Evolutionary conservation across 2,329 filamentous ascomycete genomes (phyloP), one percentile per base, ranked within the genome.

Genomic region (Aspergillus sp.): DNA sequence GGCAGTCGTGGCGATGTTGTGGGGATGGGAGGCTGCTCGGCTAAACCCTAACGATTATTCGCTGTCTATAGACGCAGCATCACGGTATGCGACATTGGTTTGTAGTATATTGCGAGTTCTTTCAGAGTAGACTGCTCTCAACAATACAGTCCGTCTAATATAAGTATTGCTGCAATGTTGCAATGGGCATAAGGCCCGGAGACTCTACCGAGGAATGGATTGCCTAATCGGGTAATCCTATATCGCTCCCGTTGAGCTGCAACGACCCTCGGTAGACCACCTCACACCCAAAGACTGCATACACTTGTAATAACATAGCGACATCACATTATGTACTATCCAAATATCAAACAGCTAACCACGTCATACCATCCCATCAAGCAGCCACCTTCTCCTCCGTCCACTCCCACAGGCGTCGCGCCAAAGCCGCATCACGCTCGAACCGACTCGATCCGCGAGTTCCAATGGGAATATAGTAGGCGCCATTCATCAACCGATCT

Each of bases 401-500:
- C 75, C 74, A 78, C 34, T 76, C 72, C 75, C 75, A 77, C 25
- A 77, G 60, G 49, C 54, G 61, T 44, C 57, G 61, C 1, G 64
- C 71, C 49, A 74, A 56, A 11, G 66, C 64, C 4, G 53, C 56
- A 58, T 76, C 66, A 9, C 59, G 59, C 2, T 67, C 64, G 51
- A 67, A 67, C 41, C 53, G 42, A 17, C 62, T 61, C 36, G 59
- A 62, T n/a, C 65, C 64, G 29, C 56, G 59, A 38, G 63, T 54
- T 7, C 71, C 75, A 52, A 76, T 64, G 1, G 75, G 72, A 6
- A 68, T 66, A 56, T 76, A 77, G 56, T 75, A 77, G 47, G 64
- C 69, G 0, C 75, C 75, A 49, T 69, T 75, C 17, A 56, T 52
- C 45, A 76, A 43, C 2, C 61, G 53, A 16, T 69, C 65, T 42